Base-by-base conservation (phyloP, 2,329 filamentous ascomycete genomes). In the Cladosporium sp. region DNA sequence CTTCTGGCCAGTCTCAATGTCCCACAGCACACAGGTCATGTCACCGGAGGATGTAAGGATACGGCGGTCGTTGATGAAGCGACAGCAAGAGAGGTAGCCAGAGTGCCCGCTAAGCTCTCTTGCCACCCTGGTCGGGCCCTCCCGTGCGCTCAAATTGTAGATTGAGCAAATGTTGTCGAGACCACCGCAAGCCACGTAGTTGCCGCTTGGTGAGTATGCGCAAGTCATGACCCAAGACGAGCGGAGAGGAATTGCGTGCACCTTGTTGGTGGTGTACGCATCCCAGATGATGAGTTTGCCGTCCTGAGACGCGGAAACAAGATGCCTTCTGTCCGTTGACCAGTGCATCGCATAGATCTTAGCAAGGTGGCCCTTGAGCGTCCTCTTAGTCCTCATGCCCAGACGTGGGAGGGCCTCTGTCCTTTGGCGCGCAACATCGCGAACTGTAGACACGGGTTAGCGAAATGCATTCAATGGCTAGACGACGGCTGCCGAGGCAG, bases 281-380 rank as follows among this genome's bases (percentile, higher is more conserved):
- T 99, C 95, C 95, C 95, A 99, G 78, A 99, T 98, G 80, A 99
- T 99, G 72, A 99, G 89, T 85, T 99, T 99, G 79, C 95, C 95
- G 76, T 99, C 95, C 81, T 99, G 95, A 73, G 95, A 99, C 69
- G 95, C 95, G 14, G 95, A 98, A 62, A 99, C 95, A 68, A 98
- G 88, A 81, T 98, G 95, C 80, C 95, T 89, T 77, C 95, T 89
- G 82, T 99, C 95, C 70, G 95, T 99, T 37, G 95, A 98, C 95
- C 95, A 99, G 84, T 99, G 95, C 95, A 99, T 99, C 75, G 95
- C 95, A 81, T 99, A 99, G 76, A 99, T 99, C 84, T 99, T 99
- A 75, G 95, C 95, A 72, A 99, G 83, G 85, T 99, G 95, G 71
- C 95, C 95, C 84, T 98, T 98, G 72, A 99, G 86, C 60, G 93